Conservation (phyloP, 1,284 basidiomycete genomes). For the Mycena sp. region DNA sequence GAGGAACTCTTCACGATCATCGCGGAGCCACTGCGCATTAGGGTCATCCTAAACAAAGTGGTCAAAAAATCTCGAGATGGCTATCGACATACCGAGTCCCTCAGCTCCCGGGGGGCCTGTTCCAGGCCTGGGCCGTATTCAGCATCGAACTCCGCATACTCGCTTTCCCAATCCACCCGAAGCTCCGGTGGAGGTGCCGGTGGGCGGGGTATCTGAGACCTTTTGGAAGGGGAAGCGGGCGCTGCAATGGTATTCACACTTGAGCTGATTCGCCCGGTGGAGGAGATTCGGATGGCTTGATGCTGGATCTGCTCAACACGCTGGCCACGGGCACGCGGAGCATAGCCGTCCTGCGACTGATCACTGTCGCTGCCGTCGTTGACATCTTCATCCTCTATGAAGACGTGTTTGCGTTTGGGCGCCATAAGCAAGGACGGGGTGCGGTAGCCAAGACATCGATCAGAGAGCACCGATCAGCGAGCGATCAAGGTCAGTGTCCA, state of each 20-base stretch:
- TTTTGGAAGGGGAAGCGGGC: neutral
- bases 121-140: constrained; percentile 5
- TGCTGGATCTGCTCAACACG: neutral
- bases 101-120: neutral
- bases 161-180: neutral
- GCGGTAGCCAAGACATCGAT: too few relatives aligned
- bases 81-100: neutral
- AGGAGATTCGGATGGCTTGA: neutral
- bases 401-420: neutral
- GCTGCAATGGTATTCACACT: neutral
- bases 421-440: neutral
- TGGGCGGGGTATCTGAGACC: too few relatives aligned
- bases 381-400: neutral
- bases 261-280: neutral
- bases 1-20: neutral
- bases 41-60: constrained; percentile 7
- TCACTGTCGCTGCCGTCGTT: neutral
- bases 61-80: neutral
- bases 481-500: too few relatives aligned
- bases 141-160: constrained; percentile 10
- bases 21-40: constrained; percentile 6
- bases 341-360: neutral
- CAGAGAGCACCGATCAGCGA: too few relatives aligned
- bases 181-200: too few relatives aligned
- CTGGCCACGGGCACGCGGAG: too few relatives aligned